phyloP scores from a whole-genome alignment of 2,329 filamentous ascomycete species.

The Fusarium paranaense region DNA sequence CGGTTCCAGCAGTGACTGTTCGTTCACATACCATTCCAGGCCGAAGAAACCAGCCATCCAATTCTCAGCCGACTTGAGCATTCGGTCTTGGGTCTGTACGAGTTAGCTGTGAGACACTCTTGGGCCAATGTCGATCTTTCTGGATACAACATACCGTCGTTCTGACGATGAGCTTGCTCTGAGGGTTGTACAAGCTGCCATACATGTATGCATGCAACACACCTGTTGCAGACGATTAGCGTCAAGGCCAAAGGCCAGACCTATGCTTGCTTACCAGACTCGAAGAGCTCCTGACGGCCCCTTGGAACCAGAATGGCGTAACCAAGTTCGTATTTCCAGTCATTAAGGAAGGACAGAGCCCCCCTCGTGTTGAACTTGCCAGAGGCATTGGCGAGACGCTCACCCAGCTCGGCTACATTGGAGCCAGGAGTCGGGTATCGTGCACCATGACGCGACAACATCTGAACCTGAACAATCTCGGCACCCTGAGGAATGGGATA shows the following conservation, averaged over 20 bases:
- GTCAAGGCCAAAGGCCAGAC: neutral
- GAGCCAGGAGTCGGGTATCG: constrained; percentile 76
- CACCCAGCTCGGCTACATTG: constrained; percentile 65
- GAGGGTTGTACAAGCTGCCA: constrained; percentile 76
- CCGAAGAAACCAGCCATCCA: constrained; percentile 85
- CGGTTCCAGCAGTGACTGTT: neutral
- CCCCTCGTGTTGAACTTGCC: constrained; percentile 68
- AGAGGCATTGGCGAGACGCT: constrained; percentile 66
- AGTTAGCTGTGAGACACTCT: constrained; percentile 17
- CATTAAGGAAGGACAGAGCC: constrained; percentile 72
- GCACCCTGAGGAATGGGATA: constrained; percentile 74
- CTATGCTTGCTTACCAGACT: constrained; percentile 59
- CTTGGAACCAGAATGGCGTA: constrained; percentile 78
- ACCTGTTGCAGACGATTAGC: constrained; percentile 52
- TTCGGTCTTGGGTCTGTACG: constrained; percentile 75
- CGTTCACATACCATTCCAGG: constrained; percentile 66
- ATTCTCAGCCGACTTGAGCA: constrained; percentile 82
- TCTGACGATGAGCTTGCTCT: constrained; percentile 77
- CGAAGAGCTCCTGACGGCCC: constrained; percentile 78
- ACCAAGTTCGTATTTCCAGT: constrained; percentile 77
- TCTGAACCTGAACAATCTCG: constrained; percentile 76
- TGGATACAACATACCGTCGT: constrained; percentile 64
- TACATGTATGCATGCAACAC: constrained; percentile 80
- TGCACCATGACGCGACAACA: constrained; percentile 79
- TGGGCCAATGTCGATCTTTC: too few species aligned